Conservation (phyloP, 306 rosid species). For the Rosa multiflora region DNA sequence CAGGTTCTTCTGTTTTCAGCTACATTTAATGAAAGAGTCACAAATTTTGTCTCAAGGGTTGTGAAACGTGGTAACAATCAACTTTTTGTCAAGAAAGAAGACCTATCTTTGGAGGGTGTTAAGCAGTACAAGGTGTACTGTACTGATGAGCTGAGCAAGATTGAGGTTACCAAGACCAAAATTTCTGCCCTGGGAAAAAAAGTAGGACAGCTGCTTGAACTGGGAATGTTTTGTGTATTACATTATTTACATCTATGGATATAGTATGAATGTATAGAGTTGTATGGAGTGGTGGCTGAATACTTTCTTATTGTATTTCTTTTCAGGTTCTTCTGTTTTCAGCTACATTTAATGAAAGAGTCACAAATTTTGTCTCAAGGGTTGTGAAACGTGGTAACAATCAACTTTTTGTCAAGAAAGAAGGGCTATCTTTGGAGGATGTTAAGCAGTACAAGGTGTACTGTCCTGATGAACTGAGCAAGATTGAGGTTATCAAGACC, state of each 20-base stretch:
- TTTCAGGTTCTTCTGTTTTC: constrained; percentile 86
- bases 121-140: constrained; percentile 84
- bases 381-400: constrained; percentile 64
- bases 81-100: constrained; percentile 84
- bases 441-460: constrained; percentile 83
- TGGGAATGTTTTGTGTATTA: not conserved
- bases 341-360: constrained; percentile 86
- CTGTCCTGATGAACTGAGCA: constrained; percentile 64
- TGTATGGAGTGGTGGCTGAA: not conserved
- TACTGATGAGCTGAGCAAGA: constrained; percentile 60
- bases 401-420: constrained; percentile 80
- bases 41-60: constrained; percentile 57
- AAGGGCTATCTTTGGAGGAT: constrained; percentile 72
- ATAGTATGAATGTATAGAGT: not conserved
- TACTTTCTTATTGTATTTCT: not conserved
- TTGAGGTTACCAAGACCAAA: constrained; percentile 56
- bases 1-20: constrained; percentile 95
- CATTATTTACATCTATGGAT: not conserved
- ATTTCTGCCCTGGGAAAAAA: constrained; percentile 82
- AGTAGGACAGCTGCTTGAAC: constrained; percentile 63
- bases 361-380: constrained; percentile 66
- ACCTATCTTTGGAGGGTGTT: constrained; percentile 72
- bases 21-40: constrained; percentile 82
- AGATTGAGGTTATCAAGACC: constrained; percentile 58
- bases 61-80: constrained; percentile 69